Base-by-base conservation (phyloP, 139 green algal species). In the Volvox reticuliferus region DNA sequence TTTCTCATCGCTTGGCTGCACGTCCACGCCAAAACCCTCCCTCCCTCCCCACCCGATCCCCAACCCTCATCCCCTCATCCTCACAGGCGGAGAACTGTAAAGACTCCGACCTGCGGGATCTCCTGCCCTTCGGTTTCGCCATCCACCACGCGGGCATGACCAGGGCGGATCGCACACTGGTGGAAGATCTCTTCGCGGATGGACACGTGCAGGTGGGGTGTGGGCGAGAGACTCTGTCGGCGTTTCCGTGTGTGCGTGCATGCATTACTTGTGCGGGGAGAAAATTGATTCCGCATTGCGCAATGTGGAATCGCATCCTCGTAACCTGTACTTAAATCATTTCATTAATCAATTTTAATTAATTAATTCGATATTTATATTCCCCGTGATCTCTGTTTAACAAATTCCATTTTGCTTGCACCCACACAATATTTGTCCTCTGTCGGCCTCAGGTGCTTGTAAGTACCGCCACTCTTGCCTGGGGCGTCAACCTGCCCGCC, bases 401-500 rank as follows among this genome's bases (percentile, higher is more conserved):
- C n/a, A n/a, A n/a, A n/a, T 55, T 55, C 44, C 44, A 55, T 55
- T 55, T 55, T 55, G 44, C 44, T 55, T 55, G 9, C 44, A 14
- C 44, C 44, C 5, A 55, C 44, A 55, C 44, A 55, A 55, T 55
- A 55, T 9, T 14, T 9, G 44, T n/a, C n/a, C n/a, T n/a, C n/a
- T 55, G 44, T 9, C 44, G 44, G 5, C 9, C 36, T 1, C 96
- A 98, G 94, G 98, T 99, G 88, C 94, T 99, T 37, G 98, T 99
- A 73, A 99, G 97, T 1, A 99, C 98, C 36, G 98, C 98, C 78
- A 99, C 98, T 1, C 95, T 99, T 77, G 98, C 98, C 17, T 99
- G 98, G 98, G 98, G 98, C 61, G 98, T 99, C 65, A 99, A 99
- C 95, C 97, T 99, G 90, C 98, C 98, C 14, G 98, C 98, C 0